Evolutionary conservation across 192 early-diverging fungal species (phyloP), one percentile per base, ranked within the genome.

Genomic region (Geranomyces michiganensis): DNA sequence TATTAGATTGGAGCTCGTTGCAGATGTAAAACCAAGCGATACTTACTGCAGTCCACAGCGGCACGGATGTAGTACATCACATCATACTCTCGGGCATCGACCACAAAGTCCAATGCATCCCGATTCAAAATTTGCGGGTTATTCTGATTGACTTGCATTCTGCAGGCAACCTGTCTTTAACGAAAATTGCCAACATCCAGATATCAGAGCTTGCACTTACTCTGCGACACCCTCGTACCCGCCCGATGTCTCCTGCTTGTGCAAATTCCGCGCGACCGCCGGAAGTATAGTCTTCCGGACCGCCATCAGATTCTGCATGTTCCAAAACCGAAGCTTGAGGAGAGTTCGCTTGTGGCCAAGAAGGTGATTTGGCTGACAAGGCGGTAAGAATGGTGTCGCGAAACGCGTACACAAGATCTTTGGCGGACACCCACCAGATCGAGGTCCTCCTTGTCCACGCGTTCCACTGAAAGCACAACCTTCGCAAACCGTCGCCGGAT

Each of bases 21-120:
- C 36, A 10, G 10, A 41, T 7, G 36, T 10, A 41, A 41, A 3
- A 41, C 36, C 10, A 41, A 41, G 36, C 36, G 51, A 55, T 8
- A 15, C 26, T 55, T 60, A 92, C 91, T 88, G 65, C 89, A 84
- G 77, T 99, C 96, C 49, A 99, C 98, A 17, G 96, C 93, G 12
- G 93, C 93, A 27, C 97, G 88, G 55, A 93, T 84, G 74, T 96
- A 98, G 78, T 98, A 99, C 45, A 92, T 90, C n/a, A 99, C 87
- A 72, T 99, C 97, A 69, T 91, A 94, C 76, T 99, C 97, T n/a
- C 97, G 88, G 62, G 98, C 87, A 71, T 95, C 97, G 8, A 91
- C 70, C 26, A 99, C 88, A 56, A 85, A 80, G 56, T 95, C 93
- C 8, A 88, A 47, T 33, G 82, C 72, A 30, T 92, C 89, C 7